A percentile compares a stretch with the other conserved stretches of the same genome.
These are phyloP conservation scores for Phallus indusiatus DNA, from an alignment of 768 basidiomycete species.

Conservation along the genomic window DNA sequence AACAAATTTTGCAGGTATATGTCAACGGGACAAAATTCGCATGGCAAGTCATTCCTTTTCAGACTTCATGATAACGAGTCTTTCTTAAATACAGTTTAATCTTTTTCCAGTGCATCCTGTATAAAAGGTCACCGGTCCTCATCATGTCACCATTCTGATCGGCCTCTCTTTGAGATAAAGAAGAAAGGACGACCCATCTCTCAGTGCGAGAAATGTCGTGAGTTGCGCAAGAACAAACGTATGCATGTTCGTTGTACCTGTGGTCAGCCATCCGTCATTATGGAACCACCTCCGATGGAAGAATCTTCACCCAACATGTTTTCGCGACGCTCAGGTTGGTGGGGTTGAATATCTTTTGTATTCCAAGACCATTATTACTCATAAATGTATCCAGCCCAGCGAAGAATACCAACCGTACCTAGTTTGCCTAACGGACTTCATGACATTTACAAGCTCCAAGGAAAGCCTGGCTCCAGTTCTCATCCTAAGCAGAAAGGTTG, in stretches of 20 bases:
- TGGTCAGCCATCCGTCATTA: slow-evolving; percentile 10
- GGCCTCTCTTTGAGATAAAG: slow-evolving; percentile 89
- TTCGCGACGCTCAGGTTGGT: not conserved
- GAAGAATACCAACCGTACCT: slow-evolving; percentile 63
- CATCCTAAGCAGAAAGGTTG: slow-evolving; percentile 3
- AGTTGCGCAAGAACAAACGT: slow-evolving; percentile 69
- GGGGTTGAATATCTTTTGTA: not conserved
- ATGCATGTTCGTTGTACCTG: slow-evolving; percentile 81
- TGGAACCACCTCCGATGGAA: not conserved
- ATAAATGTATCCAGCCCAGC: slow-evolving; percentile 47
- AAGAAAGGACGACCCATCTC: slow-evolving; percentile 89
- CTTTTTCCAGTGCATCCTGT: slow-evolving; percentile 63
- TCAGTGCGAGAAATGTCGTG: slow-evolving; percentile 79
- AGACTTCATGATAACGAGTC: not conserved
- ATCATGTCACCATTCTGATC: slow-evolving; percentile 74
- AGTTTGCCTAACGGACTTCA: slow-evolving; percentile 66
- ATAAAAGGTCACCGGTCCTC: slow-evolving; percentile 94
- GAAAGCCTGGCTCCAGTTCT: not conserved
- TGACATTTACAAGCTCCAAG: slow-evolving; percentile 27
- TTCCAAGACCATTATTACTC: slow-evolving; percentile 4
- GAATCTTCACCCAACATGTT: not conserved
- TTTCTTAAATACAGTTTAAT: slow-evolving; percentile 12
- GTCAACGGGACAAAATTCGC: slow-evolving; percentile 68
- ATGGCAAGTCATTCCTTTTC: slow-evolving; percentile 38
- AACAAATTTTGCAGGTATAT: slow-evolving; percentile 38